Evolutionary conservation across 148 eudicot genomes (phyloP), one percentile per base, ranked within the genome.

Genomic region (Spergularia marina): DNA sequence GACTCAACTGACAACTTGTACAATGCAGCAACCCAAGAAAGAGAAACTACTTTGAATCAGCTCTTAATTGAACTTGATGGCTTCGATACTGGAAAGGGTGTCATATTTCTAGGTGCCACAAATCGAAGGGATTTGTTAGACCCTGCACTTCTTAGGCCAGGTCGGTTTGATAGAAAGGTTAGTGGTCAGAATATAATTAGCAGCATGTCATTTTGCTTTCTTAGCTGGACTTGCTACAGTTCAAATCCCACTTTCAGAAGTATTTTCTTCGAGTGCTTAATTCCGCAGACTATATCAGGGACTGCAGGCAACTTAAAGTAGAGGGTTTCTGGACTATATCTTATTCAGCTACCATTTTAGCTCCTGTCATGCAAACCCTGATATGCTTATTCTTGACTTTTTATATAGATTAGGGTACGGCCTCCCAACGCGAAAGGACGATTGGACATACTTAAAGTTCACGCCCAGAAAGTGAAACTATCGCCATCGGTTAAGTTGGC

Each of bases 141-240:
- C 78, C 98, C 98, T 73, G 98, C 98, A 23, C 97, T 94, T 80
- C 98, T 94, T 81, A 92, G 98, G 49, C 98, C 98, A 11, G 98
- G 98, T 68, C 97, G 98, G 77, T 94, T 94, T 87, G 98, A 94
- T 86, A 91, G 98, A 70, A 94, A 94, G 97, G 98, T 93, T 75
- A 69, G 88, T 72, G 52, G 40, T 16, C 20, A 7, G 12, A 52
- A 68, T 75, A 64, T 65, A 9, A 25, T 69, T 13, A 74, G 58
- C 52, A 53, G 53, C 21, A 54, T 55, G 36, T 23, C 52, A n/a
- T 60, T 20, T 66, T 66, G 25, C 52, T 23, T 16, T 55, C 68
- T 58, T 73, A 39, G 55, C 44, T 55, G 34, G 25, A 55, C 57
- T 62, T 62, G 40, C 36, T 30, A 30, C 55, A 17, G 30, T 57